A percentile compares a stretch with the other conserved stretches of the same genome.
Conservation (phyloP, 306 rosid species). For the Cicer judaicum region DNA sequence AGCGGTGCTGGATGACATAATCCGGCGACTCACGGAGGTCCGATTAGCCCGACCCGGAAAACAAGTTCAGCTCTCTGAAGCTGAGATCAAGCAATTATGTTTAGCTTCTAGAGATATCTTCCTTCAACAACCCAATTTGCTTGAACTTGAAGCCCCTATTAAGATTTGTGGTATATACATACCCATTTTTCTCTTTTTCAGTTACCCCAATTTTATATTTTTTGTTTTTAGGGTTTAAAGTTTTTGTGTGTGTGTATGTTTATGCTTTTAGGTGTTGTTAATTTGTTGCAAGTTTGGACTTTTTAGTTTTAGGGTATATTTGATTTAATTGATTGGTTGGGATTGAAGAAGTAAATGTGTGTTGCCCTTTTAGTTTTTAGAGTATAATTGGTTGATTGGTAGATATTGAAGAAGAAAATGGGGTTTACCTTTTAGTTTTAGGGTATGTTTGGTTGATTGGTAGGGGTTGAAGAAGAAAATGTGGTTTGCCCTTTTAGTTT, state of each 20-base stretch:
- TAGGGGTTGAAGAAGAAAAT: conserved; percentile 33
- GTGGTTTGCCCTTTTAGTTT: conserved; percentile 29
- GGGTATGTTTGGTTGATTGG: conserved; percentile 16
- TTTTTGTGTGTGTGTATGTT: background rate
- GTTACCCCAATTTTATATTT: background rate
- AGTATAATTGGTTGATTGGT: background rate
- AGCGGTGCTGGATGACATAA: conserved; percentile 84
- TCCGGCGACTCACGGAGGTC: conserved; percentile 82
- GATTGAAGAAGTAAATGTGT: conserved; percentile 38
- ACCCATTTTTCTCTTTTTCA: background rate
- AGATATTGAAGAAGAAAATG: background rate
- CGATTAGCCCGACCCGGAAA: conserved; percentile 82
- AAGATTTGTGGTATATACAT: conserved; percentile 78
- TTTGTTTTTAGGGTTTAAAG: conserved; percentile 24
- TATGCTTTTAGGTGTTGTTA: background rate
- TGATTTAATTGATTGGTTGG: conserved; percentile 2
- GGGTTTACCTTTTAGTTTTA: conserved; percentile 22
- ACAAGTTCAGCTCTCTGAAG: conserved; percentile 89
- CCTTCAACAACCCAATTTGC: conserved; percentile 81
- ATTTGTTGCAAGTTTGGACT: conserved; percentile 33
- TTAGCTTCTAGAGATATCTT: conserved; percentile 79
- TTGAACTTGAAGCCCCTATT: conserved; percentile 95
- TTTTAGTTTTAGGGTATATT: conserved; percentile 27
- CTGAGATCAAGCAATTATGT: conserved; percentile 94
- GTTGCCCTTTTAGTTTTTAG: conserved; percentile 29